Evolutionary conservation across 495 filamentous ascomycete genomes (phyloP).

Genomic region (Patellaria atrata): DNA sequence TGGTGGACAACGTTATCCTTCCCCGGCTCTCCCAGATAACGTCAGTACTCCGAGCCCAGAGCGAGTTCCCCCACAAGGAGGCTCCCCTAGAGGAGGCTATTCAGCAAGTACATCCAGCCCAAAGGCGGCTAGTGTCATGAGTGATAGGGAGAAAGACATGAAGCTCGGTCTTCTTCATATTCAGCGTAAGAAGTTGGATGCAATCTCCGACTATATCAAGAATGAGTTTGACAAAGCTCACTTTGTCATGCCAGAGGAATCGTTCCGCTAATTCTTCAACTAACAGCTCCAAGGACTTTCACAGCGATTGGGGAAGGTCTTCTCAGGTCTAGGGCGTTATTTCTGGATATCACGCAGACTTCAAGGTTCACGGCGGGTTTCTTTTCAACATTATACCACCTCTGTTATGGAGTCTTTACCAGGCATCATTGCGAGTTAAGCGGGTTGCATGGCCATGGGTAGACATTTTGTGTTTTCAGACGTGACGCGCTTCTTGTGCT

Average conservation of each 20-base stretch:
- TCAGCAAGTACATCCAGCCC: conserved; percentile 3
- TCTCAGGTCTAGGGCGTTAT: no score
- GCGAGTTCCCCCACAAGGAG: not conserved
- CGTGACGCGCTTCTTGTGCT: no score
- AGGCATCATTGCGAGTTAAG: no score
- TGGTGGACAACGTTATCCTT: conserved; percentile 23
- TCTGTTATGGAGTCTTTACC: no score
- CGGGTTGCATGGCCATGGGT: no score
- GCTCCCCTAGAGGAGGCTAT: not conserved
- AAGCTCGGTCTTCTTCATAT: conserved; percentile 22
- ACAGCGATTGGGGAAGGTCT: no score
- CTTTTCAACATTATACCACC: no score
- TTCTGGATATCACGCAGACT: no score
- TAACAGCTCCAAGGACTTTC: no score
- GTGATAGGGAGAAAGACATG: conserved; percentile 22
- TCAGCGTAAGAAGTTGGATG: conserved; percentile 29
- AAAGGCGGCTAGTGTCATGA: conserved; percentile 13
- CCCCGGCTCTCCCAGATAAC: conserved; percentile 1
- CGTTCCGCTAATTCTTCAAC: conserved; percentile 12
- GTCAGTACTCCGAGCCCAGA: not conserved
- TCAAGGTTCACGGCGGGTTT: no score
- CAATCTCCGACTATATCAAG: conserved; percentile 22
- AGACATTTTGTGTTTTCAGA: no score
- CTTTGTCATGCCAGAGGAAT: conserved; percentile 29
- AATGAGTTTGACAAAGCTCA: conserved; percentile 22